phyloP scores from a whole-genome alignment of 164 flowering plant species.

The Magnolia changhungtana region DNA sequence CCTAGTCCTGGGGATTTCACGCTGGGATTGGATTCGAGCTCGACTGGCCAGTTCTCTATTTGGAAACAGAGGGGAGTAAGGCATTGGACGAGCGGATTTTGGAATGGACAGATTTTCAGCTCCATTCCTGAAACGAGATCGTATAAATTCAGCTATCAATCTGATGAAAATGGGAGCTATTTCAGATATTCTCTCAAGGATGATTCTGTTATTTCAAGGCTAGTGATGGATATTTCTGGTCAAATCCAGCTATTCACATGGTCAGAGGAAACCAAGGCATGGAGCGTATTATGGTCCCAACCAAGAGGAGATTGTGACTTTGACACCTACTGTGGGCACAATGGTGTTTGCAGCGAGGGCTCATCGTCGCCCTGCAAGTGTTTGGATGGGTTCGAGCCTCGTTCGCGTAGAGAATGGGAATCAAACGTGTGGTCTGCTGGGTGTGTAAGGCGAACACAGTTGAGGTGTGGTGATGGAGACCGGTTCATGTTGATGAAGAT shows the following conservation, averaged over 20 bases:
- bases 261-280: not conserved
- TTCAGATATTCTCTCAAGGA: not conserved
- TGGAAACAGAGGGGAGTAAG: too few relatives aligned
- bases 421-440: conserved; percentile 12
- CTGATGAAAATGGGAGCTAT: not conserved
- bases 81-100: not conserved
- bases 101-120: not conserved
- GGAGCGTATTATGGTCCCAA: not conserved
- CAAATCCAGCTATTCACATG: not conserved
- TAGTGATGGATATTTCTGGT: conserved; percentile 2
- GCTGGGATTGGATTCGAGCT: not conserved
- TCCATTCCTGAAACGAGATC: not conserved
- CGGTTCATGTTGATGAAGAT: conserved; percentile 1
- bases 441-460: conserved; percentile 3
- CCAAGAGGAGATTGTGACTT: not conserved
- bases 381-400: conserved; percentile 37
- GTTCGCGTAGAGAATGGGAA: conserved; percentile 13
- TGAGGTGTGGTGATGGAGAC: conserved; percentile 3
- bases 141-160: not conserved
- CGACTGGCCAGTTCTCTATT: not conserved
- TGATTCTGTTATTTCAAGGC: not conserved
- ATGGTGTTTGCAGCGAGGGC: conserved; percentile 1
- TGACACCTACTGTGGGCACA: not conserved
- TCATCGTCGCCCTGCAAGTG: conserved; percentile 27
- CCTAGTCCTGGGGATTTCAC: conserved; percentile 6